Conservation (phyloP, 257 asterid genomes). For the Gynochthodes officinalis region DNA sequence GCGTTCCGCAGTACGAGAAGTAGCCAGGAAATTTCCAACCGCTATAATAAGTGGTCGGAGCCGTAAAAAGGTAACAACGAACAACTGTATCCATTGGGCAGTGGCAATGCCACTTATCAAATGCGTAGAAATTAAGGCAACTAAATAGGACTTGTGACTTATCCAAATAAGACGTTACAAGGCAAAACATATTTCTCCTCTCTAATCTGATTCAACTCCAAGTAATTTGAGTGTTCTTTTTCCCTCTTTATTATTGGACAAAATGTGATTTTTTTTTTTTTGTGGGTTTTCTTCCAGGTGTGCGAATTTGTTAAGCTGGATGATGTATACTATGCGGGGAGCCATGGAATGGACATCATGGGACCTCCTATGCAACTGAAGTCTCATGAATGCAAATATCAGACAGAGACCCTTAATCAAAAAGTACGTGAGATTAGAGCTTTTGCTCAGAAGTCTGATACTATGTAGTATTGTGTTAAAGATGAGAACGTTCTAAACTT, state of each 20-base stretch:
- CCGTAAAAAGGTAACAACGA: slow-evolving; percentile 56
- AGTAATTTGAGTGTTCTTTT: too few relatives aligned
- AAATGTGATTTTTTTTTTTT: not conserved
- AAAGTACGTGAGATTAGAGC: slow-evolving; percentile 36
- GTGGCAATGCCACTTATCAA: too few relatives aligned
- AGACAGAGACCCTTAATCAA: slow-evolving; percentile 37
- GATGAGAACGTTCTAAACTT: not conserved
- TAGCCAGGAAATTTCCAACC: slow-evolving; percentile 66
- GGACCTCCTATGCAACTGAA: slow-evolving; percentile 48
- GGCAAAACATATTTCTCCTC: not conserved
- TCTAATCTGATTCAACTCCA: not conserved
- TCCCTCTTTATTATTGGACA: too few relatives aligned
- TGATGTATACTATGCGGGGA: slow-evolving; percentile 84
- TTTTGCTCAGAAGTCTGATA: too few relatives aligned
- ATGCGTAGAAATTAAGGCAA: too few relatives aligned
- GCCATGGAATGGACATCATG: slow-evolving; percentile 95
- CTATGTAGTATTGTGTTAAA: too few relatives aligned
- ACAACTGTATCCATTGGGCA: not conserved
- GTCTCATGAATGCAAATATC: slow-evolving; percentile 48
- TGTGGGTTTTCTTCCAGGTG: slow-evolving; percentile 37
- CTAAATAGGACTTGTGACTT: not conserved
- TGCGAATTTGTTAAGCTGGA: slow-evolving; percentile 70
- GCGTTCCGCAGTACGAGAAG: slow-evolving; percentile 65
- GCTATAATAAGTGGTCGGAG: slow-evolving; percentile 87
- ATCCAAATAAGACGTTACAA: too few relatives aligned